Percentiles rank a stretch among this genome's conserved stretches.
These are phyloP conservation scores for Claviceps monticola DNA, from an alignment of 2,329 filamentous ascomycete species.

Conservation along the genomic window DNA sequence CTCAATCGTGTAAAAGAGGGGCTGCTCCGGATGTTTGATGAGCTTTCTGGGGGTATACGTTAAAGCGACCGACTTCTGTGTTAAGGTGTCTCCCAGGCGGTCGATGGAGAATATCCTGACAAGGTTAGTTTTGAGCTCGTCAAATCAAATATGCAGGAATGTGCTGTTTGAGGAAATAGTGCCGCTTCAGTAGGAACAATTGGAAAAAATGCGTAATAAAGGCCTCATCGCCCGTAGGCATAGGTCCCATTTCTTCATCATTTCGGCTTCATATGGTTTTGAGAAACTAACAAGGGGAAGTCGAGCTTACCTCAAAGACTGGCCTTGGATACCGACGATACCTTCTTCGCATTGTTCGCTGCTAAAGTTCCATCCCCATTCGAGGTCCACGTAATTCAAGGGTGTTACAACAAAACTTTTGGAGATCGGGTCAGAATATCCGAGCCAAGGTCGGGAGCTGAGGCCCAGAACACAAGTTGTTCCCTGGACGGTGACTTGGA, in stretches of 20 bases:
- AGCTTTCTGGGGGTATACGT: slow-evolving; percentile 84
- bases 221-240: slow-evolving; percentile 40
- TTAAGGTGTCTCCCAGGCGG: slow-evolving; percentile 69
- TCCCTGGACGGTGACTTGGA: slow-evolving; percentile 76
- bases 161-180: slow-evolving; percentile 7
- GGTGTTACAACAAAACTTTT: slow-evolving; percentile 87
- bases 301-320: slow-evolving; percentile 61
- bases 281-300: neutral
- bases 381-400: slow-evolving; percentile 72
- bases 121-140: slow-evolving; percentile 3
- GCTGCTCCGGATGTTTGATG: slow-evolving; percentile 73
- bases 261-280: slow-evolving; percentile 27
- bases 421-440: slow-evolving; percentile 78
- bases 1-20: slow-evolving; percentile 88
- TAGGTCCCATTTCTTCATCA: slow-evolving; percentile 56
- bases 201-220: slow-evolving; percentile 45
- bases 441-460: slow-evolving; percentile 90
- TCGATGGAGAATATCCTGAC: slow-evolving; percentile 79
- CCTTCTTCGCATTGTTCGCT: slow-evolving; percentile 89
- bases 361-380: slow-evolving; percentile 94
- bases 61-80: slow-evolving; percentile 74
- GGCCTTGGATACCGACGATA: slow-evolving; percentile 84
- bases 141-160: neutral
- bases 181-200: slow-evolving; percentile 92
- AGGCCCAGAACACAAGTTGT: slow-evolving; percentile 78